Evolutionary conservation across 257 asterid species (phyloP), one percentile per base, ranked within the genome.

Genomic region (Echium plantagineum): DNA sequence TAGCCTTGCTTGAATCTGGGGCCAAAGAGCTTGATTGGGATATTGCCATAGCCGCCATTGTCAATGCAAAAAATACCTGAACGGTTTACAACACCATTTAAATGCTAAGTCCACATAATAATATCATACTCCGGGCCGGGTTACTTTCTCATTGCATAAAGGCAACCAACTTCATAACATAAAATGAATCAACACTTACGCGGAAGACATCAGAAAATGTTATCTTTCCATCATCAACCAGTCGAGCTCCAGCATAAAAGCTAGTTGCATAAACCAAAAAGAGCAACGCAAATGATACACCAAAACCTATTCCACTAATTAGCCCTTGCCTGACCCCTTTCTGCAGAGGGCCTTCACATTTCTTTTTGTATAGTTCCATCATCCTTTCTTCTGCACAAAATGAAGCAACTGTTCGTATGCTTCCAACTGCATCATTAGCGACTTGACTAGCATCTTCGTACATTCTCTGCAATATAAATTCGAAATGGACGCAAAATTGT

Each of bases 381-480:
- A 90, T 85, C 72, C 80, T 90, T 56, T 83, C 95, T 71, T 90
- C 94, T 0, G 97, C 94, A 57, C 96, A 87, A 69, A 83, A 90
- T 57, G 97, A 90, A 56, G 96, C 97, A 16, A 90, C 80, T 15
- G 96, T 90, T 66, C 94, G 67, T 69, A 88, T 88, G 67, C 87
- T 88, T 59, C 93, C 94, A 28, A 88, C 94, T 0, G 96, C 97
- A 52, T 90, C 96, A 65, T 78, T 84, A 7, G 94, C 97, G 6
- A 90, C 85, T 66, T 84, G 96, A 73, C 96, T 86, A 2, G 97
- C 97, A 65, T 90, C 85, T 74, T 84, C 96, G 42, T 87, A 90
- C 90, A 84, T 81, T 21, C 59, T 76, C 94, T 87, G 83, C 70
- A 66, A 65, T 49, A 32, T 21, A 52, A 13, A 17, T 38, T 3